Percentiles rank a stretch among this genome's conserved stretches.
These are phyloP conservation scores for Candida namnaoensis DNA, from an alignment of 805 yeast species.

Conservation along the genomic window DNA sequence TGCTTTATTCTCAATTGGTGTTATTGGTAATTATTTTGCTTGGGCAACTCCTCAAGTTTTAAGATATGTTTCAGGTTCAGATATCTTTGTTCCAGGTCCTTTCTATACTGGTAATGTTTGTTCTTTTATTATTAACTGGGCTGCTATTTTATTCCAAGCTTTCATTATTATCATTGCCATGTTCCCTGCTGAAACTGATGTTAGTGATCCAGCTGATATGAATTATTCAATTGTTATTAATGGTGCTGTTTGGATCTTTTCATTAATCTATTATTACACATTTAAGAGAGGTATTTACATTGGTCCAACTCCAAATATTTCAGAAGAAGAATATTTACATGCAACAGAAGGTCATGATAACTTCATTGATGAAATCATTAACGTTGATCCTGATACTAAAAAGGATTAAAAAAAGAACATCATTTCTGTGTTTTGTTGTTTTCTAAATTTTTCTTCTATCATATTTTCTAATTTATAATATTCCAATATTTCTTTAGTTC, in stretches of 20 bases:
- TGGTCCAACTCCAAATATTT: constrained; percentile 41
- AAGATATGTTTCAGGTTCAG: constrained; percentile 34
- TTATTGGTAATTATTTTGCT: constrained; percentile 33
- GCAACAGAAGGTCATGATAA: too few relatives aligned
- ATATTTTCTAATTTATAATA: too few relatives aligned
- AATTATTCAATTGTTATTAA: constrained; percentile 66
- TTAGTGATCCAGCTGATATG: constrained; percentile 38
- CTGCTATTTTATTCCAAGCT: constrained; percentile 38
- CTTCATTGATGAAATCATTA: constrained; percentile 13
- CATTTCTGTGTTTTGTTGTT: too few relatives aligned
- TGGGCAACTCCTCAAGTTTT: constrained; percentile 31
- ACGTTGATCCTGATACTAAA: too few relatives aligned
- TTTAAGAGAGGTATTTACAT: constrained; percentile 45
- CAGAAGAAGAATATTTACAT: constrained; percentile 19
- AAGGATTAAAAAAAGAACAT: too few relatives aligned
- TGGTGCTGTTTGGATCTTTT: constrained; percentile 49
- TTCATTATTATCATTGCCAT: constrained; percentile 48
- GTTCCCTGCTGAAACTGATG: constrained; percentile 42
- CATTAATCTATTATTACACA: constrained; percentile 40
- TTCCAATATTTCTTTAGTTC: too few relatives aligned
- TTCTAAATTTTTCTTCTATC: too few relatives aligned
- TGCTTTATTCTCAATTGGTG: constrained; percentile 33
- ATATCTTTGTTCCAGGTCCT: constrained; percentile 54
- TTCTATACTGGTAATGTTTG: constrained; percentile 48
- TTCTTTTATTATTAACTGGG: constrained; percentile 37